Conservation (phyloP, 2,329 filamentous ascomycete species). For the Aquanectria penicillioides region DNA sequence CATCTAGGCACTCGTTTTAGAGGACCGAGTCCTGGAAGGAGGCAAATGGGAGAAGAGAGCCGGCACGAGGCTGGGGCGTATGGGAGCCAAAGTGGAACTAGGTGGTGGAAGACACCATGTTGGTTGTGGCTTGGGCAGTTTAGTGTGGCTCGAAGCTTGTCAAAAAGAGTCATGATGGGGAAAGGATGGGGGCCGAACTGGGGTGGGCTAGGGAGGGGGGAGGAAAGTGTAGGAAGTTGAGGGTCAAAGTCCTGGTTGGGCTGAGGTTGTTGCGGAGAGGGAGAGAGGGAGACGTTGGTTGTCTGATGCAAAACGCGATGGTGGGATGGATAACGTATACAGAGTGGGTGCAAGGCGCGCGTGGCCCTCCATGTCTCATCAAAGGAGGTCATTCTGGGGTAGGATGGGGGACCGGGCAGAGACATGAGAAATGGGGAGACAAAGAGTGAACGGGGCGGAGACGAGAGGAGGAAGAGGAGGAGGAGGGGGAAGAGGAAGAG, state of each 20-base stretch:
- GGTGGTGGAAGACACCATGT: constrained; percentile 6
- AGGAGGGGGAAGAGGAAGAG: too few relatives aligned
- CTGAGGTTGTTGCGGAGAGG: constrained; percentile 4
- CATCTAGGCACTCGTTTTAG: constrained; percentile 2
- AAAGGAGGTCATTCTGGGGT: constrained; percentile 21
- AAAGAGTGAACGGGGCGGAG: not conserved
- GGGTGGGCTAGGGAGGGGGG: not conserved
- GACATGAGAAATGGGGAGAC: not conserved
- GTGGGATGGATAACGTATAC: constrained; percentile 13
- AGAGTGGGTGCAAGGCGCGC: constrained; percentile 18
- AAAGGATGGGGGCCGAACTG: constrained; percentile 5
- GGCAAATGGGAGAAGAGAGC: constrained; percentile 7
- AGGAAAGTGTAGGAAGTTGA: constrained; percentile 10
- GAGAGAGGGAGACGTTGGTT: constrained; percentile 6
- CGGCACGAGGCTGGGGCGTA: constrained; percentile 26
- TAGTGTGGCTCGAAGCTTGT: too few relatives aligned
- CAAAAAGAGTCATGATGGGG: constrained; percentile 10
- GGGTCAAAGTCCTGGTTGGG: constrained; percentile 2
- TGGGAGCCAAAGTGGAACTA: constrained; percentile 15
- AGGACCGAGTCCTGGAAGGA: constrained; percentile 4
- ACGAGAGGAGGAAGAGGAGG: too few relatives aligned
- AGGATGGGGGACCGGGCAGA: too few relatives aligned
- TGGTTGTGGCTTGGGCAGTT: constrained; percentile 18
- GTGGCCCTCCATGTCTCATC: constrained; percentile 30
- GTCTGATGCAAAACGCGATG: not conserved